Conservation (phyloP, 2,329 filamentous ascomycete genomes). For the Alternaria brassicicola region DNA sequence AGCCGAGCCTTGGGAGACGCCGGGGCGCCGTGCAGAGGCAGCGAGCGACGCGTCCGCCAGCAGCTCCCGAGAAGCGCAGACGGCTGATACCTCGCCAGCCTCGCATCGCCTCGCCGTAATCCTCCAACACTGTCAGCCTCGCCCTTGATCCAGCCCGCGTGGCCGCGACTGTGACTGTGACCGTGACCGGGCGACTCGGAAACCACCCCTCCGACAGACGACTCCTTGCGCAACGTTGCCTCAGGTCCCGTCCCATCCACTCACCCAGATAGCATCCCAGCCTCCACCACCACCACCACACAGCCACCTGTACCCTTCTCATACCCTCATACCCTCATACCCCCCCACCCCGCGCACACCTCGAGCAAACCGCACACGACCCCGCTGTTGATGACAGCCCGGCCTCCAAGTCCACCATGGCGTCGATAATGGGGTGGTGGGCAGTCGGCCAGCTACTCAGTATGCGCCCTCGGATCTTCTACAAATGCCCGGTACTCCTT, state of each 20-base stretch:
- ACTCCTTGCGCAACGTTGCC: conserved; percentile 31
- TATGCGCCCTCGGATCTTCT: conserved; percentile 31
- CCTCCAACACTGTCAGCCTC: neutral
- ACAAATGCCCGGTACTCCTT: neutral
- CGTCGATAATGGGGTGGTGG: conserved; percentile 46
- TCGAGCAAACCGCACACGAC: conserved; percentile 10
- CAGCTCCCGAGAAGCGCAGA: neutral
- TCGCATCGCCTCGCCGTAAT: neutral
- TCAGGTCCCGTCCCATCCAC: conserved; percentile 6
- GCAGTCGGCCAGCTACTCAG: conserved; percentile 49
- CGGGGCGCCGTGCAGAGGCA: conserved; percentile 1
- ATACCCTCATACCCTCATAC: neutral
- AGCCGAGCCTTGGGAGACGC: conserved; percentile 6
- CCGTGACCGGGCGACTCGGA: neutral
- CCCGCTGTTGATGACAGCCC: conserved; percentile 37
- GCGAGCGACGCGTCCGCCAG: conserved; percentile 5
- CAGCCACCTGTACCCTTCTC: conserved; percentile 24
- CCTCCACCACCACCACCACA: conserved; percentile 23
- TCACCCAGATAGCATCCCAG: conserved; percentile 12
- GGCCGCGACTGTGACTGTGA: neutral
- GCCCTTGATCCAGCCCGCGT: neutral
- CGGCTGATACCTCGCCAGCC: neutral
- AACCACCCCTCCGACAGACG: neutral
- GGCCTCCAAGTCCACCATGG: conserved; percentile 45
- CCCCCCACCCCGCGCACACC: conserved; percentile 1